phyloP scores from a whole-genome alignment of 768 basidiomycete species.

The Kwoniella pini region DNA sequence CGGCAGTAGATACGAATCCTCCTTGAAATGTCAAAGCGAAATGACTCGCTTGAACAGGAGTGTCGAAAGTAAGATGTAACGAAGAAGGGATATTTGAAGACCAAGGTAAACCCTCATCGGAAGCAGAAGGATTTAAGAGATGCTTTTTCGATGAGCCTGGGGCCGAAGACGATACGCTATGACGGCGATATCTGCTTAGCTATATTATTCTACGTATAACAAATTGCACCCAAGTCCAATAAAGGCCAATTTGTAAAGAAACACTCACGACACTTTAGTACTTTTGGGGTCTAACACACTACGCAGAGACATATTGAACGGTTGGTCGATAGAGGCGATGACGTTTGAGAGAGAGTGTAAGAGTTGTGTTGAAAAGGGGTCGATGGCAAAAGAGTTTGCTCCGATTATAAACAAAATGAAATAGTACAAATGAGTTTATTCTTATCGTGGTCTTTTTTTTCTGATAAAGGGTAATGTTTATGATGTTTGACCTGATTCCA shows the following conservation, averaged over 20 bases:
- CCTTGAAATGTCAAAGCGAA: slow-evolving; percentile 53
- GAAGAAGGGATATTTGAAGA: slow-evolving; percentile 39
- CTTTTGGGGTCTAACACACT: slow-evolving; percentile 14
- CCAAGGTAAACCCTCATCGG: slow-evolving; percentile 31
- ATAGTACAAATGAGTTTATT: too few species aligned
- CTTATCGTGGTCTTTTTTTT: too few species aligned
- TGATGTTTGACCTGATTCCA: background rate
- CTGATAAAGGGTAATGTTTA: background rate
- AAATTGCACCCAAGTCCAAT: too few species aligned
- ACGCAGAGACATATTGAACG: slow-evolving; percentile 15
- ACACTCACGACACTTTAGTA: slow-evolving; percentile 9
- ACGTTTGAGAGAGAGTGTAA: background rate
- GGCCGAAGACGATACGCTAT: slow-evolving; percentile 20
- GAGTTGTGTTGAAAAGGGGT: too few species aligned
- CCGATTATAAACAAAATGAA: too few species aligned
- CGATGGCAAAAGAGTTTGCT: too few species aligned
- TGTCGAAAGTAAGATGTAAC: slow-evolving; percentile 43
- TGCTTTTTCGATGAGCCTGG: slow-evolving; percentile 32
- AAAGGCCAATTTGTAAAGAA: background rate
- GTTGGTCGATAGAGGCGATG: too few species aligned
- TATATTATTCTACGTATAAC: too few species aligned
- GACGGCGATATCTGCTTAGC: too few species aligned
- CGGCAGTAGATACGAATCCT: slow-evolving; percentile 46
- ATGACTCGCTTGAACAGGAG: slow-evolving; percentile 39
- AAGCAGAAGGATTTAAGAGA: slow-evolving; percentile 21